Evolutionary conservation across 2,329 filamentous ascomycete species (phyloP).

Genomic region (Neonectria punicea): DNA sequence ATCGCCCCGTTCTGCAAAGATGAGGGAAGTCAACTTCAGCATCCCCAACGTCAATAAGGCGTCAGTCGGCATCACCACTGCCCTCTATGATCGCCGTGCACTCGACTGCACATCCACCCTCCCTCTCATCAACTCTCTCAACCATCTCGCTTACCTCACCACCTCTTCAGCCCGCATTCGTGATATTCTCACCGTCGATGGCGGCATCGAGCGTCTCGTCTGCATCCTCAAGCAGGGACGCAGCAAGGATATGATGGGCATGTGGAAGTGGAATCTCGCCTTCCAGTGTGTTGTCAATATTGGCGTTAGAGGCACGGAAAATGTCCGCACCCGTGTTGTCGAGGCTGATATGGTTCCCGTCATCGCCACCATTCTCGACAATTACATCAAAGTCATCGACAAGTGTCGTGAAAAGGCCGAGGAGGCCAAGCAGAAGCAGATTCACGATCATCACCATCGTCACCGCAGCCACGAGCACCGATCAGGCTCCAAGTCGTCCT

Average conservation of each 20-base stretch:
- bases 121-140: conserved; percentile 97
- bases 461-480: conserved; percentile 62
- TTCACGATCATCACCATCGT: conserved; percentile 62
- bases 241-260: conserved; percentile 99
- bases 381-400: conserved; percentile 97
- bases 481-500: conserved; percentile 57
- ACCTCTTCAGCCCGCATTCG: conserved; percentile 97
- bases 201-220: conserved; percentile 94
- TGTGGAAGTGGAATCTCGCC: conserved; percentile 99
- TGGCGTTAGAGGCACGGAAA: conserved; percentile 93
- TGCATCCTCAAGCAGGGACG: conserved; percentile 98
- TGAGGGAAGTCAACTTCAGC: conserved; percentile 99
- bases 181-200: conserved; percentile 98
- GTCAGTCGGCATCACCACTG: conserved; percentile 97
- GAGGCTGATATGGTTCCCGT: conserved; percentile 99
- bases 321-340: conserved; percentile 92
- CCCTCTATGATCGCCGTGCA: conserved; percentile 95
- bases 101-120: conserved; percentile 98
- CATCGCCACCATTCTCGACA: conserved; percentile 97
- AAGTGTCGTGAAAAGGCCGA: conserved; percentile 89
- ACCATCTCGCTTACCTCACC: conserved; percentile 97
- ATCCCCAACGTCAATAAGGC: conserved; percentile 99
- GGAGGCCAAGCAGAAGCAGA: conserved; percentile 78
- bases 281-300: conserved; percentile 99
- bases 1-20: conserved; percentile 62